A percentile compares a stretch with the other conserved stretches of the same genome.
These are phyloP conservation scores for Penicillium canescens DNA, from an alignment of 495 filamentous ascomycete species.

Conservation along the genomic window DNA sequence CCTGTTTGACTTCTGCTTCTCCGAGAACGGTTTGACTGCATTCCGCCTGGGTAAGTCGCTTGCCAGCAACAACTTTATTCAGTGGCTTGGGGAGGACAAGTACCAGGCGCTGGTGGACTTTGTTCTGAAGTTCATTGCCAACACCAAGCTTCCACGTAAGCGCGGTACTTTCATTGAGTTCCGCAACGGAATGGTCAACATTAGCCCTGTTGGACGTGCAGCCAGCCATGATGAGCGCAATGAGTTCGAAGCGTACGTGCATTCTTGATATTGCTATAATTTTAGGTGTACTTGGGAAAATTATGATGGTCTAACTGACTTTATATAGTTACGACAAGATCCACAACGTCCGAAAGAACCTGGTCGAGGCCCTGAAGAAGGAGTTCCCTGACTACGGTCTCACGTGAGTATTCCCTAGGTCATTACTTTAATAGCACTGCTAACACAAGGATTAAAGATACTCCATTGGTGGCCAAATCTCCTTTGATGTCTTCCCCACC, in stretches of 20 bases:
- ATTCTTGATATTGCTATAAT: background rate
- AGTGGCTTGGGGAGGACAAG: conserved; percentile 86
- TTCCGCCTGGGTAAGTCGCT: conserved; percentile 75
- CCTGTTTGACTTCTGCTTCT: conserved; percentile 95
- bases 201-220: conserved; percentile 90
- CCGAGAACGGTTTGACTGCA: conserved; percentile 94
- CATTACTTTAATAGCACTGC: background rate
- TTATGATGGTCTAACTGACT: conserved; percentile 13
- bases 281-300: background rate
- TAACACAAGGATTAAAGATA: conserved; percentile 50
- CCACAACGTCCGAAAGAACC: conserved; percentile 67
- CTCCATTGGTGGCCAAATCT: conserved; percentile 95
- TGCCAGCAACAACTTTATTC: conserved; percentile 78
- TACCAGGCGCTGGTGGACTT: conserved; percentile 89
- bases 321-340: conserved; percentile 63
- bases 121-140: conserved; percentile 84
- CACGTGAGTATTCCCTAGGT: conserved; percentile 58
- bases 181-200: conserved; percentile 94
- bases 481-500: conserved; percentile 94
- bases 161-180: conserved; percentile 97
- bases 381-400: conserved; percentile 81
- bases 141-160: conserved; percentile 82
- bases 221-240: conserved; percentile 76
- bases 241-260: conserved; percentile 63
- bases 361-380: conserved; percentile 74